Base-by-base conservation (phyloP, 2,329 filamentous ascomycete species). In the Nothophoma quercina region DNA sequence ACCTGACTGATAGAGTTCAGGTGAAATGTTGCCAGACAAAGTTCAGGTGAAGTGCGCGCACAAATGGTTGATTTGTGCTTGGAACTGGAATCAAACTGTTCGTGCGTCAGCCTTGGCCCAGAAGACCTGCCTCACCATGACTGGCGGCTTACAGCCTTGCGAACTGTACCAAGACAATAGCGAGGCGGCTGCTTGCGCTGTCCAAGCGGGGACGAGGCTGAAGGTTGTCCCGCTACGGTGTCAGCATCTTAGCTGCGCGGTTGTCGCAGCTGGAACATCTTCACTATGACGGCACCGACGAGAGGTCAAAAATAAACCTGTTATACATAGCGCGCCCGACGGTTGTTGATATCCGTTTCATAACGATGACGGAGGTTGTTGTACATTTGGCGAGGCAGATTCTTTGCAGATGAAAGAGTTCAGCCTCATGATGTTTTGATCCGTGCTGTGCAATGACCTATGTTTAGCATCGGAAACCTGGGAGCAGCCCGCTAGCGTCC, bases 381-480 rank as follows among this genome's bases (percentile, higher is more conserved):
- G 32, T 39, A 26, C 26, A 36, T 41, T 23, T 38, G 43, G 51
- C 51, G 43, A 55, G 51, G 51, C 46, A 50, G 46, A 50, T 9
- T 55, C 15, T 28, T 32, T 33, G 21, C 23, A 29, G 39, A 22
- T 18, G 39, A 18, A 10, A 30, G 25, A 36, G 23, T 50, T 34
- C 41, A 55, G 45, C 40, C 40, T 45, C 40, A 54, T 35, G 43
- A 8, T 23, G 28, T 18, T 18, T 22, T 22, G 34, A 13, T 34
- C 19, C 2, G 15, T 16, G 34, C 43, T 30, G 23, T 23, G 39
- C 26, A 34, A 47, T 41, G 23, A 36, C 26, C 51, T 50, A 55
- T 50, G 50, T 53, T 55, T 55, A 55, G 51, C 19, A 42, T 22
- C 51, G 46, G 51, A 46, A 54, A 42, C n/a, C n/a, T n/a, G n/a